Evolutionary conservation across 305 asterid genomes (phyloP).

Genomic region (Solanum hybrid): DNA sequence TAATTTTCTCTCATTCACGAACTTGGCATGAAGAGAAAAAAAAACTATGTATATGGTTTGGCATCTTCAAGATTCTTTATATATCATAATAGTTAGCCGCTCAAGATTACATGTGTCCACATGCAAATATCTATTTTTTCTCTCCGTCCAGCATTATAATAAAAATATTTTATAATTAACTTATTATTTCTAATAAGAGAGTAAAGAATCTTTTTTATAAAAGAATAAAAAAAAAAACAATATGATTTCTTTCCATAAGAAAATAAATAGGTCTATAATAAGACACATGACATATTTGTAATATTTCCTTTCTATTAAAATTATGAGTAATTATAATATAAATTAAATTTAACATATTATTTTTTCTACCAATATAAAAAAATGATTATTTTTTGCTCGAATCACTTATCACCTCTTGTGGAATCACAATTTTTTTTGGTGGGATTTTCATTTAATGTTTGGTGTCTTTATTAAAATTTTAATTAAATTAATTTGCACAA

Average conservation of each 20-base stretch:
- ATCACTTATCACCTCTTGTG: not conserved
- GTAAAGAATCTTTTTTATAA: not conserved
- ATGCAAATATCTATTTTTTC: not conserved
- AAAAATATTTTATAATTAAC: no score
- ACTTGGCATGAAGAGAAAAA: not conserved
- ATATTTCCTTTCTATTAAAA: not conserved
- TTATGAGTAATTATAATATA: no score
- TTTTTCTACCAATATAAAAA: not conserved
- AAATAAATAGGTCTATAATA: not conserved
- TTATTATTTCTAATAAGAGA: not conserved
- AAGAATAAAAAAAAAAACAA: not conserved
- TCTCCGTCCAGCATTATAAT: not conserved
- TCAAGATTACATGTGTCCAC: not conserved
- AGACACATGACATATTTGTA: not conserved
- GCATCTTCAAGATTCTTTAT: not conserved
- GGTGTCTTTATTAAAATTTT: accelerated
- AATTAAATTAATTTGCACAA: accelerated
- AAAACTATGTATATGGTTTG: not conserved
- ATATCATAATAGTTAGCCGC: not conserved
- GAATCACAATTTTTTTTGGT: no score
- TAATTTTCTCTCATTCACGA: not conserved
- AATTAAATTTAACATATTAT: not conserved
- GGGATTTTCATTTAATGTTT: no score
- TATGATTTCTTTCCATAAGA: not conserved
- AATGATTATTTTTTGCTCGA: not conserved